Evolutionary conservation across 768 basidiomycete genomes (phyloP), one percentile per base, ranked within the genome.

Genomic region (Russula compacta): DNA sequence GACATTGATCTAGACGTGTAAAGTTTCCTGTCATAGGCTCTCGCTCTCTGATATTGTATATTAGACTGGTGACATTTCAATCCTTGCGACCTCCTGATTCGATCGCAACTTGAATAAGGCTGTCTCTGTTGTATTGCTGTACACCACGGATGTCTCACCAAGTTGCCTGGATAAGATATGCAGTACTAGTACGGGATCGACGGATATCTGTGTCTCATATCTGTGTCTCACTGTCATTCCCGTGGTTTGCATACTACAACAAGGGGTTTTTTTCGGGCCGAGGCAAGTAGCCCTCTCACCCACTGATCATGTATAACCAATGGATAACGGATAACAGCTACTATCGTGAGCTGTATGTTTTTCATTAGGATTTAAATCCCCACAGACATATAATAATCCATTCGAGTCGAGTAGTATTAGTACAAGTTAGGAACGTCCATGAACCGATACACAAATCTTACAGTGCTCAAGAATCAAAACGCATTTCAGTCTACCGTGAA

Each of bases 1-100:
- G 65, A 68, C 5, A 29, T 68, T 24, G 64, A 61, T 29, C 49
- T 60, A 3, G 53, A 48, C 19, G 10, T 48, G 2, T 55, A 48
- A 17, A 12, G 3, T 3, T 32, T 15, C 6, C 21, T 36, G 3
- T 48, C 2, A n/a, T 48, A 32, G 40, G 21, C 14, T 36, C 21
- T 44, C 29, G 21, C 14, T 36, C 21, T 44, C 29, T 8, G 47
- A 49, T 8, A 9, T 43, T 9, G 42, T 15, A n/a, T 43, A 43
- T n/a, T 29, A 29, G 24, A 29, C 24, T 29, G 1, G 24, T 29
- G 24, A 29, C 24, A 29, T 29, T 29, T 29, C 24, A 29, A 29
- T 29, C 24, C 24, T 29, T 29, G 24, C 24, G 24, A 29, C 24
- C 24, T 29, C 2, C 24, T 29, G 24, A 29, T 29, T 29, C 24